Conservation (phyloP, 1,139 yeast genomes). For the Schwanniomyces etchellsii region DNA sequence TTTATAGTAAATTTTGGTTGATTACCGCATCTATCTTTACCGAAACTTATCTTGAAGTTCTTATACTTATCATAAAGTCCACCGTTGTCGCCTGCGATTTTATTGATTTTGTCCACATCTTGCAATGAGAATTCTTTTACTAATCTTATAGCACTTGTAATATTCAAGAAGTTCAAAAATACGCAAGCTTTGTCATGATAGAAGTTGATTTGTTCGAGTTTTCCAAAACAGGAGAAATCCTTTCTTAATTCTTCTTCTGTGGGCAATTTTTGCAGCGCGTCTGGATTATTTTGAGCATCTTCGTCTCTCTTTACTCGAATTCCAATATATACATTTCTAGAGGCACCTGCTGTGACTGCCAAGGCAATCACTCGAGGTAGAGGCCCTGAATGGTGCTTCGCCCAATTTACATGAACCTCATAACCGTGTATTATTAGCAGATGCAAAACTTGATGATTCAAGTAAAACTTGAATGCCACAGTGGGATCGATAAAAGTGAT, state of each 20-base stretch:
- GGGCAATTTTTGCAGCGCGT: constrained; percentile 22
- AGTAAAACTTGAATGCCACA: constrained; percentile 36
- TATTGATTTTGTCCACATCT: constrained; percentile 14
- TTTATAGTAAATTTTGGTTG: constrained; percentile 41
- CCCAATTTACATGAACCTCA: constrained; percentile 44
- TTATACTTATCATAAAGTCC: constrained; percentile 35
- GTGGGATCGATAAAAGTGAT: constrained; percentile 41
- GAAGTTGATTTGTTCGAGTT: constrained; percentile 42
- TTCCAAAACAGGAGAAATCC: constrained; percentile 38
- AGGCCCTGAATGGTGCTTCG: constrained; percentile 40
- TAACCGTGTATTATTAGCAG: constrained; percentile 43
- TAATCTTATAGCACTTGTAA: constrained; percentile 31
- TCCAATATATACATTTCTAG: constrained; percentile 45
- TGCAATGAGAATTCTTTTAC: constrained; percentile 28
- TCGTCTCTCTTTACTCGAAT: constrained; percentile 22
- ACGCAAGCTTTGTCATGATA: constrained; percentile 43
- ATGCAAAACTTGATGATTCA: constrained; percentile 42
- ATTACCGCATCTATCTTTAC: constrained; percentile 45
- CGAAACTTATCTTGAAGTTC: constrained; percentile 38
- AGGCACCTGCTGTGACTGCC: constrained; percentile 46
- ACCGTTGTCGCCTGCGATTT: constrained; percentile 19
- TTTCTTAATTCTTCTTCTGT: constrained; percentile 35
- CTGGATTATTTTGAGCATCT: constrained; percentile 4
- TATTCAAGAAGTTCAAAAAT: constrained; percentile 38
- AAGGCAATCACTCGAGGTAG: constrained; percentile 31